Base-by-base conservation (phyloP, 1,284 basidiomycete species). In the Puccinia triticina region DNA sequence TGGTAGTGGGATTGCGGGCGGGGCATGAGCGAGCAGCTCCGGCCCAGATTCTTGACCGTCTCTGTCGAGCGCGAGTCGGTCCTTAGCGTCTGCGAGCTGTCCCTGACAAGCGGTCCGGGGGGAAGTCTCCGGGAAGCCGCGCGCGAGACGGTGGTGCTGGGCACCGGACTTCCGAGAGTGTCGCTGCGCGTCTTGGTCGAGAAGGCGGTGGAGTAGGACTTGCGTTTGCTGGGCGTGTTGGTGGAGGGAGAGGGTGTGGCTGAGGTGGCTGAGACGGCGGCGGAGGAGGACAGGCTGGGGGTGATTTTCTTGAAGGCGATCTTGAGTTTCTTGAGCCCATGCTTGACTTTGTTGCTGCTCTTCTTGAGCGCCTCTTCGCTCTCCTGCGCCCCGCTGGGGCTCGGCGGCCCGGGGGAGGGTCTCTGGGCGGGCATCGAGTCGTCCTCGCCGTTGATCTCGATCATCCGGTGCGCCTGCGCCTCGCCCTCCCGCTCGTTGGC, bases 281-380 rank as follows among this genome's bases (percentile, higher is more conserved):
- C 67, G 34, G 80, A 29, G n/a, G 79, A 74, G 1, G 71, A 66
- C 21, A 71, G 67, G 34, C 46, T 73, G 16, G 79, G 80, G 1
- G 80, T 76, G 11, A 82, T 72, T 71, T 82, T 82, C 43, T 76
- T 72, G 37, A 82, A 69, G 8, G 80, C 80, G 34, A 73, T 82
- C 59, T 82, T 82, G 32, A 82, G 59, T 82, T 82, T 82, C 64
- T 71, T 82, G 40, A 82, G 53, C 29, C 80, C 57, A 37, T 75
- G 71, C 37, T 82, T 82, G 34, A 82, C 72, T 75, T 76, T 67
- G 34, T 48, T 73, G 11, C 55, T 23, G 12, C 46, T 29, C 46
- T 71, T 82, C 67, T 75, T 76, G 16, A 50, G 2, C 40, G 34
- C 69, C 29, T 73, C 57, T 26, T 81, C 43, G 37, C 43, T 76